Percentiles rank a stretch among this genome's conserved stretches.
These are phyloP conservation scores for Vigna mungo DNA, from an alignment of 306 rosid genomes.

Conservation along the genomic window DNA sequence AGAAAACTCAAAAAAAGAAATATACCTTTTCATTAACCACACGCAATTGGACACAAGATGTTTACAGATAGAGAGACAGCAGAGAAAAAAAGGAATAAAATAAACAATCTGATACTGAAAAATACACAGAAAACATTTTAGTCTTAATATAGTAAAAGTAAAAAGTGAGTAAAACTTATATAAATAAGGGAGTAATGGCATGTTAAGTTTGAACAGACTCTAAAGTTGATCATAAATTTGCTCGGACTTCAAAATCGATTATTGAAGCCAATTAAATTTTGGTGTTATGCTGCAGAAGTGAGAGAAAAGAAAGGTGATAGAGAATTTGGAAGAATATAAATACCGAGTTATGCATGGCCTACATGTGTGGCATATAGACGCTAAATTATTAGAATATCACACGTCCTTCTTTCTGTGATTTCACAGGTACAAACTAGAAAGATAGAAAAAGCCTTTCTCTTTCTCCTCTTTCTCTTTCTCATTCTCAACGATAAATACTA, in stretches of 20 bases:
- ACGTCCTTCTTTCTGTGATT: neutral
- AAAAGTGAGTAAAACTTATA: too few species aligned
- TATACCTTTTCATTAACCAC: too few species aligned
- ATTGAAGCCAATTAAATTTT: neutral
- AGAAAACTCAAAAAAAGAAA: too few species aligned
- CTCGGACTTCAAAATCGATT: neutral
- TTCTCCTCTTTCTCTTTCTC: neutral
- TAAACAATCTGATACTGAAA: too few species aligned
- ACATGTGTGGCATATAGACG: neutral
- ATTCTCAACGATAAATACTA: neutral
- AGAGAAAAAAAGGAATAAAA: too few species aligned
- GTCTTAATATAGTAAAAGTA: too few species aligned
- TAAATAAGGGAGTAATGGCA: neutral
- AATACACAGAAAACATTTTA: too few species aligned
- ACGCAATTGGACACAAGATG: too few species aligned
- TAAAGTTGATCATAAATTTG: neutral
- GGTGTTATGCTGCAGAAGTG: too few species aligned
- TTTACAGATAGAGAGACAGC: too few species aligned
- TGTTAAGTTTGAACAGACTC: neutral
- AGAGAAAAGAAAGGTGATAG: neutral
- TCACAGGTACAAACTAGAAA: neutral
- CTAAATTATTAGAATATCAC: neutral
- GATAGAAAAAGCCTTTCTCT: neutral
- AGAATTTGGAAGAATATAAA: neutral
- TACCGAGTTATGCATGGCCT: conserved; percentile 5